A percentile compares a stretch with the other conserved stretches of the same genome.
phyloP scores from a whole-genome alignment of 179 eudicot species.

The Pouteria campechiana region DNA sequence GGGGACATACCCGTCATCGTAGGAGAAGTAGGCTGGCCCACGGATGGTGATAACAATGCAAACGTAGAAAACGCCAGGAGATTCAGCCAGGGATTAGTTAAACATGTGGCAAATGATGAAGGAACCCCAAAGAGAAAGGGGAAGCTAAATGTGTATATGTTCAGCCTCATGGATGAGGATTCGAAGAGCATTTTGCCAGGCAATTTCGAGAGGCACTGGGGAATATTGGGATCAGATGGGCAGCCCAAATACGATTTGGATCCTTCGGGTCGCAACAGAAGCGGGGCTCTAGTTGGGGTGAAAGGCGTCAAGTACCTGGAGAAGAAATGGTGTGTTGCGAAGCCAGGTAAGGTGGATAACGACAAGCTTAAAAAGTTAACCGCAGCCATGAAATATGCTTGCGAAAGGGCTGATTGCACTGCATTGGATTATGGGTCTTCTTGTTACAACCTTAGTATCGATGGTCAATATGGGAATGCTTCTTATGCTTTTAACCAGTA shows the following conservation, averaged over 20 bases:
- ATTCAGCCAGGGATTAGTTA: slow-evolving; percentile 52
- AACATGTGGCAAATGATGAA: slow-evolving; percentile 32
- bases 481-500: slow-evolving; percentile 63
- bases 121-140: slow-evolving; percentile 59
- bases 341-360: neutral
- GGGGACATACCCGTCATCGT: slow-evolving; percentile 38
- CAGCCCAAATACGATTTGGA: slow-evolving; percentile 55
- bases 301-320: slow-evolving; percentile 36
- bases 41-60: slow-evolving; percentile 42
- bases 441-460: slow-evolving; percentile 31
- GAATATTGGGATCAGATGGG: slow-evolving; percentile 60
- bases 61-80: slow-evolving; percentile 22
- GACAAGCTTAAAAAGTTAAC: slow-evolving; percentile 6
- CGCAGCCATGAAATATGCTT: slow-evolving; percentile 26
- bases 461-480: slow-evolving; percentile 14
- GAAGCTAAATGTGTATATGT: slow-evolving; percentile 42
- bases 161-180: slow-evolving; percentile 60
- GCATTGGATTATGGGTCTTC: slow-evolving; percentile 34
- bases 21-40: slow-evolving; percentile 86
- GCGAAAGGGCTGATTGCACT: slow-evolving; percentile 51
- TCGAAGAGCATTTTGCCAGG: slow-evolving; percentile 65
- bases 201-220: slow-evolving; percentile 73
- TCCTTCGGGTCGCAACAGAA: slow-evolving; percentile 23
- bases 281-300: slow-evolving; percentile 32
- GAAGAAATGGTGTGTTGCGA: slow-evolving; percentile 38